Evolutionary conservation across 306 rosid genomes (phyloP).

Genomic region (Purshia tridentata): DNA sequence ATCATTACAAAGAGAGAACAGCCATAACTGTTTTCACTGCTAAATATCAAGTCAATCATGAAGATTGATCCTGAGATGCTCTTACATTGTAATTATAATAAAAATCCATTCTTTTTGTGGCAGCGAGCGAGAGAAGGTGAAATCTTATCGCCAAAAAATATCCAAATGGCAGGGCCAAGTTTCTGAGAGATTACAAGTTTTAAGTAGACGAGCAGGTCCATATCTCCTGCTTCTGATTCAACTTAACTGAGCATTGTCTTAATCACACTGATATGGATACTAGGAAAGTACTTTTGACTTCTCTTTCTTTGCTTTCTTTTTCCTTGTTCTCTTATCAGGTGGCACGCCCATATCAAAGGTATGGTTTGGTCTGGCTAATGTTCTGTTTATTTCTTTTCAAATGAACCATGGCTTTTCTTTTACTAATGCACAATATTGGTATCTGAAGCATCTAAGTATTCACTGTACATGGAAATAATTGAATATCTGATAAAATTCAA

Average conservation of each 20-base stretch:
- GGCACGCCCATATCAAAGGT: constrained; percentile 62
- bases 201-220: constrained; percentile 72
- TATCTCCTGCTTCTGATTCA: constrained; percentile 15
- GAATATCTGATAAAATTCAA: background rate
- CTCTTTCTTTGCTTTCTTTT: constrained; percentile 15
- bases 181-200: constrained; percentile 76
- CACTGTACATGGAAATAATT: background rate
- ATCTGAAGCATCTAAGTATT: background rate
- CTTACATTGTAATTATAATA: constrained; percentile 12
- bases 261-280: constrained; percentile 1
- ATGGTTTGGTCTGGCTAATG: constrained; percentile 37
- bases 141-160: constrained; percentile 76
- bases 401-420: background rate
- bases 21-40: background rate
- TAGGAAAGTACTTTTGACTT: constrained; percentile 24
- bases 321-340: constrained; percentile 51
- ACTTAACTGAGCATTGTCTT: constrained; percentile 14
- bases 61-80: background rate
- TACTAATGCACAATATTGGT: background rate
- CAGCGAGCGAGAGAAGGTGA: constrained; percentile 89
- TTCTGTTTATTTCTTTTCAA: constrained; percentile 8
- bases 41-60: background rate
- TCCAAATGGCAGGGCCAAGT: constrained; percentile 91
- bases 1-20: background rate
- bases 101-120: constrained; percentile 30